These are phyloP conservation scores for Serendipita sp. DNA, from an alignment of 768 basidiomycete genomes.

Conservation along the genomic window DNA sequence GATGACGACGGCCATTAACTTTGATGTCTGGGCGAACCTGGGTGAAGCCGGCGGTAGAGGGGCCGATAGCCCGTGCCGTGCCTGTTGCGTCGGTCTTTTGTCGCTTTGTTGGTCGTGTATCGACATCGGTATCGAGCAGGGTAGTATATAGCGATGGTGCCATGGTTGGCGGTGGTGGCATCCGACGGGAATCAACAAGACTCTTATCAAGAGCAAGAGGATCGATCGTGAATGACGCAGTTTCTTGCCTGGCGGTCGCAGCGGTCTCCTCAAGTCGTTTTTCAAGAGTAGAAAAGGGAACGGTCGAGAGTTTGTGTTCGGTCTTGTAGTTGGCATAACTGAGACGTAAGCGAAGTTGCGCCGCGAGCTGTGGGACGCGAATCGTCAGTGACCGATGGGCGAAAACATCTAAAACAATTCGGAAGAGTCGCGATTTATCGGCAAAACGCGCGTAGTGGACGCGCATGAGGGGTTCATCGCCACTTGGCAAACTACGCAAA, in stretches of 20 bases:
- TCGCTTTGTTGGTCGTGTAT: slow-evolving; percentile 10
- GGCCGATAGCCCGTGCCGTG: neutral
- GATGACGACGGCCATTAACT: neutral
- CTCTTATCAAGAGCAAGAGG: neutral
- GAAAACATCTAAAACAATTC: neutral
- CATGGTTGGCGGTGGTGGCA: slow-evolving; percentile 12
- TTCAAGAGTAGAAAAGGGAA: slow-evolving; percentile 56
- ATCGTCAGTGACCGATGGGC: neutral
- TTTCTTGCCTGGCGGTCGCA: neutral
- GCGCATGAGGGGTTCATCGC: neutral
- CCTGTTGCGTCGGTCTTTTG: neutral
- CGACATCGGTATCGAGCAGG: neutral
- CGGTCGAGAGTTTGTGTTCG: slow-evolving; percentile 48
- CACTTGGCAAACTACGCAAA: neutral
- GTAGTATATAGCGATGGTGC: slow-evolving; percentile 5
- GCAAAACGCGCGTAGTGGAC: neutral
- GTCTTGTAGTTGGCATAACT: slow-evolving; percentile 79
- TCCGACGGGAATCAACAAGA: slow-evolving; percentile 9
- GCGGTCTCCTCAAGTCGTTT: neutral
- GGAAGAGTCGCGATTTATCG: neutral
- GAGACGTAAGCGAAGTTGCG: slow-evolving; percentile 62
- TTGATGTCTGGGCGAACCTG: neutral
- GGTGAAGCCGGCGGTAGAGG: neutral
- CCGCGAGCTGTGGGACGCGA: slow-evolving; percentile 49
- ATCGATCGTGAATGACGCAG: neutral